Base-by-base conservation (phyloP, 129 eudicot genomes). In the Cynara cardunculus region DNA sequence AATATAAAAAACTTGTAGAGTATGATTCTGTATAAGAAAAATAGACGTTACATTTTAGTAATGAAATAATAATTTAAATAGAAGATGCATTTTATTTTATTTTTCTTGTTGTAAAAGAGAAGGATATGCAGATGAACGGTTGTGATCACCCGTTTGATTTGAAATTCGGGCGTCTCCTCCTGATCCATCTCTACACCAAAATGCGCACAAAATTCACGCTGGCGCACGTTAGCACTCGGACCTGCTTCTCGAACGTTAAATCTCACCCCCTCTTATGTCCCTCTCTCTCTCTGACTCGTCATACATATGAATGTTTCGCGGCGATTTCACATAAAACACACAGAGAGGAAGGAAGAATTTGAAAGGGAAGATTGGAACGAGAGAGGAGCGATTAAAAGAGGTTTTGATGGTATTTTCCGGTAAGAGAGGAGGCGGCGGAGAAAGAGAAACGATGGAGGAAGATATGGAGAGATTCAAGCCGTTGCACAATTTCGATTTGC, bases 401-500 rank as follows among this genome's bases (percentile, higher is more conserved):
- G 74, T 35, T 61, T 69, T 76, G 34, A 80, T 84, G 85, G 81
- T 81, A 14, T 62, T 77, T 34, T 21, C 85, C 31, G 80, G 80
- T n/a, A 39, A 73, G 46, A 81, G 64, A 73, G 61, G 19, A 64
- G 65, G 70, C 74, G 46, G 79, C 25, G 46, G 66, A 26, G 62
- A 74, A 27, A 53, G 18, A 22, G 30, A 53, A 21, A 39, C 81
- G 68, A 25, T 71, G 22, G 46, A 44, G 80, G 86, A 82, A 81
- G 86, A 73, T 39, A 81, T 84, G 72, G 88, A 87, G 30, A 85
- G 89, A 89, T 87, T 89, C 32, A 87, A 82, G 73, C 84, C 89
- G 61, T 71, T 91, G 68, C 97, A 91, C 72, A 91, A 91, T 88
- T 91, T 91, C 92, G 80, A 85, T 49, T 26, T 88, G 81, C 90